Evolutionary conservation across 139 green algal species (phyloP).

Genomic region (Ulvella scutata): DNA sequence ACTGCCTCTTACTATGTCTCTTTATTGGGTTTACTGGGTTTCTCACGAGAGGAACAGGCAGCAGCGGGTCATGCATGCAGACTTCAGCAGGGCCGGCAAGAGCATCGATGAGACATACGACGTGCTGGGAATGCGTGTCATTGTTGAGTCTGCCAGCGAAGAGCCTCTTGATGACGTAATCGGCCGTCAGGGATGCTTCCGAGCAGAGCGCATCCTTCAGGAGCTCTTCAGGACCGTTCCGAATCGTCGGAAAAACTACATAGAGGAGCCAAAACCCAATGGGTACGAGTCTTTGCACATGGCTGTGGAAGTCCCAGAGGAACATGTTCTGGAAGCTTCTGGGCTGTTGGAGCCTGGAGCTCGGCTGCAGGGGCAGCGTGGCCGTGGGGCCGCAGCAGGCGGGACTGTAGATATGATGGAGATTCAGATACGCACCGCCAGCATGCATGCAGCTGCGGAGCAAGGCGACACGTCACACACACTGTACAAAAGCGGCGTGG

Average conservation of each 20-base stretch:
- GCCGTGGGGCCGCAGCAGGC: background rate
- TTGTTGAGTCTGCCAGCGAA: conserved; percentile 43
- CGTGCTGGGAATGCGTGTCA: conserved; percentile 71
- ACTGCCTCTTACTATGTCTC: no score
- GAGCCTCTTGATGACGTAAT: conserved; percentile 15
- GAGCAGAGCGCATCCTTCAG: conserved; percentile 39
- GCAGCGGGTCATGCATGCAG: background rate
- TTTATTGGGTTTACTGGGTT: no score
- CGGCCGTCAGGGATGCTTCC: conserved; percentile 57
- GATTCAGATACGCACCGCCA: conserved; percentile 16
- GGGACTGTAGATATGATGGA: background rate
- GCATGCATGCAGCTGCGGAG: conserved; percentile 71
- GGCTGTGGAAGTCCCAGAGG: conserved; percentile 32
- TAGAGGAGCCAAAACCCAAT: conserved; percentile 67
- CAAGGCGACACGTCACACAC: conserved; percentile 58
- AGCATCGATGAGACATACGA: conserved; percentile 61
- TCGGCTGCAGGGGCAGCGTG: background rate
- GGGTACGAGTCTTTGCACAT: conserved; percentile 80
- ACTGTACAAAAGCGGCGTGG: conserved; percentile 78
- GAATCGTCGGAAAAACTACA: conserved; percentile 78
- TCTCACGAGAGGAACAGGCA: no score
- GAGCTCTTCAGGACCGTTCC: conserved; percentile 46
- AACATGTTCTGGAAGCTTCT: background rate
- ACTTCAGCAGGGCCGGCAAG: conserved; percentile 4
- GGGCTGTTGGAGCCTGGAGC: background rate